Evolutionary conservation across 192 early-diverging fungal species (phyloP), one percentile per base, ranked within the genome.

Genomic region (Podila epicladia): DNA sequence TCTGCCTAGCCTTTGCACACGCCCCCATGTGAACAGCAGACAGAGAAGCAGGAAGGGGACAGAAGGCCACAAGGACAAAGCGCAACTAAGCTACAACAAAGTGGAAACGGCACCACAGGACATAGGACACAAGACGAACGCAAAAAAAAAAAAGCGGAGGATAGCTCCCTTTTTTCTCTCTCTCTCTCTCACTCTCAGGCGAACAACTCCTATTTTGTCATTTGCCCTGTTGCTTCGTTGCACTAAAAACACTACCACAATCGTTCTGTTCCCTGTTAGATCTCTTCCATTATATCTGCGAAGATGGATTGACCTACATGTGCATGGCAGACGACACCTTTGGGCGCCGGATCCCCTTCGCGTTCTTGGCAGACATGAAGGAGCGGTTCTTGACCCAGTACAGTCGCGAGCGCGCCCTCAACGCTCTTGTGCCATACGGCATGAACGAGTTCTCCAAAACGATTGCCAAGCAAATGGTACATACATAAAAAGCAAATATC

Each of bases 231-330:
- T 20, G 12, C 9, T 55, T 55, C 19, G 53, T 6, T 55, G n/a
- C n/a, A 9, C 4, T 37, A 55, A 24, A 26, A 55, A 55, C 49
- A 65, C 41, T 19, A 2, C 9, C 37, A 53, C 53, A 31, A n/a
- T 26, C 45, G 19, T 17, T n/a, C n/a, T 38, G 50, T 26, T 64
- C 8, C 48, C 24, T 12, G 68, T 93, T 94, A 82, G 96, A 93
- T 74, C 89, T 97, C 12, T 98, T 98, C 83, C 96, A 98, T 82
- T 95, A 95, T 76, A 94, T 97, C 62, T 91, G 88, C 66, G 87
- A 91, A 72, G 87, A 90, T 84, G 92, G 92, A 17, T 74, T 95
- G 50, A 93, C 93, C 8, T 98, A 94, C 74, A 89, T 98, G 82
- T 96, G 95, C 79, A 92, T 97, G 88, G 93, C 94, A 9, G 96